These are phyloP conservation scores for Fusarium secorum DNA, from an alignment of 2,329 filamentous ascomycete species.

Conservation along the genomic window DNA sequence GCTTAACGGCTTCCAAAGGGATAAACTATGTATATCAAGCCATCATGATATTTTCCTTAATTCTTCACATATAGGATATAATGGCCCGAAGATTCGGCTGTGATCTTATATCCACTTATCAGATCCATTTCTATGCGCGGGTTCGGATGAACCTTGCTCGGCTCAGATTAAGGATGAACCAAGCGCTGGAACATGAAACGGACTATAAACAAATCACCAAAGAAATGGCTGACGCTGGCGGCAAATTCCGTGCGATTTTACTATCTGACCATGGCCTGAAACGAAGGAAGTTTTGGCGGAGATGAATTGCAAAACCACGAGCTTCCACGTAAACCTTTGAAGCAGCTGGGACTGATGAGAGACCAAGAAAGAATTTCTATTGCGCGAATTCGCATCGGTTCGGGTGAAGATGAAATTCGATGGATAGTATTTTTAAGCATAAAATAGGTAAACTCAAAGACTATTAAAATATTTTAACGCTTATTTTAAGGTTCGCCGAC, in stretches of 20 bases:
- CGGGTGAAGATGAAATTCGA: accelerated
- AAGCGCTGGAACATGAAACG: neutral
- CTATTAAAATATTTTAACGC: accelerated
- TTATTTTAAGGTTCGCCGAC: neutral
- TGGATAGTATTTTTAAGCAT: accelerated
- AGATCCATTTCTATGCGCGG: neutral
- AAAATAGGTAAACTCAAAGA: neutral
- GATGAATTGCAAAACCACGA: neutral
- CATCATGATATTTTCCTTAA: neutral
- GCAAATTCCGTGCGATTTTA: neutral
- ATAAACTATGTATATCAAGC: neutral
- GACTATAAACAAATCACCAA: neutral
- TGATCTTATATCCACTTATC: neutral
- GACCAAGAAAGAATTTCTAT: neutral
- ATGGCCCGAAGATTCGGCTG: accelerated
- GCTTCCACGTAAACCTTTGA: accelerated
- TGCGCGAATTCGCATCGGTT: accelerated
- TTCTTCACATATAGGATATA: neutral
- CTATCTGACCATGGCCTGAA: neutral
- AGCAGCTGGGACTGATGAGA: too few species aligned
- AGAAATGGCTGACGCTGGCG: neutral
- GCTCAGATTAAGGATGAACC: constrained; percentile 8
- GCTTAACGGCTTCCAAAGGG: too few species aligned
- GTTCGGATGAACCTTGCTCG: neutral
- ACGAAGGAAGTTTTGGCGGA: neutral